A percentile compares a stretch with the other conserved stretches of the same genome.
These are phyloP conservation scores for Salvia rosmarinus DNA, from an alignment of 257 asterid genomes.

Conservation along the genomic window DNA sequence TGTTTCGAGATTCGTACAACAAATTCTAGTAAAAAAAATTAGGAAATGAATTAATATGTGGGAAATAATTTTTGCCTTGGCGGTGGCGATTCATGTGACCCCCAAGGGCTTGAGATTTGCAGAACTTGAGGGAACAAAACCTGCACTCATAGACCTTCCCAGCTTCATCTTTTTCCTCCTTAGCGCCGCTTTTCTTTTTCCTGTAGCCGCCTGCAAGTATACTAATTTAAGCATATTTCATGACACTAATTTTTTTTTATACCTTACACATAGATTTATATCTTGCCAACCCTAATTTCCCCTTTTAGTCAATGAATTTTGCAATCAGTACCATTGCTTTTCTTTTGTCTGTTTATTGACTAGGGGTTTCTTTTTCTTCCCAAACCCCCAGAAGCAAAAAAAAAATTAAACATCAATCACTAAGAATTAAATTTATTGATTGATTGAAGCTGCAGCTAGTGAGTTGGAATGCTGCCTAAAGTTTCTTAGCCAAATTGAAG, in stretches of 20 bases:
- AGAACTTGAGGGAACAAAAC: slow-evolving; percentile 98
- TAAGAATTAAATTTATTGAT: background rate
- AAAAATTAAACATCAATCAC: too few relatives aligned
- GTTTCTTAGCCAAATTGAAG: background rate
- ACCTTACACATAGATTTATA: background rate
- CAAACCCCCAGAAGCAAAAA: background rate
- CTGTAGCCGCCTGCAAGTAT: slow-evolving; percentile 47
- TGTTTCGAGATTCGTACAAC: too few relatives aligned
- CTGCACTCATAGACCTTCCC: slow-evolving; percentile 94
- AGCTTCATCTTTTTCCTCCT: slow-evolving; percentile 56
- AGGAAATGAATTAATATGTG: background rate
- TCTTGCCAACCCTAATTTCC: slow-evolving; percentile 31
- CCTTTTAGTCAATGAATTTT: slow-evolving; percentile 13
- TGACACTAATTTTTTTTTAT: slow-evolving; percentile 14
- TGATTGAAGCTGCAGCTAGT: background rate
- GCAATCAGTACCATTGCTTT: background rate
- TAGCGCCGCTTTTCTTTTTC: slow-evolving; percentile 76
- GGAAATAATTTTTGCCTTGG: slow-evolving; percentile 58
- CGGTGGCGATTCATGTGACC: slow-evolving; percentile 99
- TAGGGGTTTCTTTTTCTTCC: slow-evolving; percentile 39
- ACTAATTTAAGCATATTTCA: slow-evolving; percentile 52
- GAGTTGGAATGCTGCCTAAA: background rate
- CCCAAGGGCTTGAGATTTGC: slow-evolving; percentile 99
- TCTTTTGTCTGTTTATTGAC: slow-evolving; percentile 29
- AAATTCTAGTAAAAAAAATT: too few relatives aligned